phyloP scores from a whole-genome alignment of 805 yeast species.

The Suhomyces faveliae region DNA sequence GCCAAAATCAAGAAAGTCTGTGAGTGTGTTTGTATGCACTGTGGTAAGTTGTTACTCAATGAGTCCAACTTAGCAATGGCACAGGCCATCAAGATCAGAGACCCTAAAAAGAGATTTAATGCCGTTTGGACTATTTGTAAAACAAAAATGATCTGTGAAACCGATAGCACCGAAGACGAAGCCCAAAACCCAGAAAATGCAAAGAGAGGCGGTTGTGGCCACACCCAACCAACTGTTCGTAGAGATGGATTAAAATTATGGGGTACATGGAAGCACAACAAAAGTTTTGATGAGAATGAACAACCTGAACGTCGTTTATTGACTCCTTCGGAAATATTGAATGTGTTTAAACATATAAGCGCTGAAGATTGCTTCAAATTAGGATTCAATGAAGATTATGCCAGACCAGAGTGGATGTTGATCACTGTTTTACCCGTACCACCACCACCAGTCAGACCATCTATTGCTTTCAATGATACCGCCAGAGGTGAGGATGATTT shows the following conservation, averaged over 20 bases:
- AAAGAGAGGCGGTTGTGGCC: conserved; percentile 97
- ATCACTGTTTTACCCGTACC: conserved; percentile 98
- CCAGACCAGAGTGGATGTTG: conserved; percentile 98
- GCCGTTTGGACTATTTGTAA: conserved; percentile 95
- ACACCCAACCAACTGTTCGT: conserved; percentile 91
- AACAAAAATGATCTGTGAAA: conserved; percentile 93
- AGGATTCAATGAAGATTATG: conserved; percentile 93
- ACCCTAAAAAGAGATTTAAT: conserved; percentile 92
- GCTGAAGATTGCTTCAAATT: conserved; percentile 75
- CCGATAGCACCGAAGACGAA: conserved; percentile 70
- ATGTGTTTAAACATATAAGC: conserved; percentile 88
- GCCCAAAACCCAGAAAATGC: conserved; percentile 40
- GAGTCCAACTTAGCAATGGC: conserved; percentile 81
- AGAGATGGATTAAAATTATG: conserved; percentile 93
- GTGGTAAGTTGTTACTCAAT: conserved; percentile 91
- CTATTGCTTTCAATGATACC: conserved; percentile 95
- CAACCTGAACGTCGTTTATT: conserved; percentile 91
- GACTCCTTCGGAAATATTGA: conserved; percentile 84
- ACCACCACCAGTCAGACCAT: conserved; percentile 99
- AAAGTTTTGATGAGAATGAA: conserved; percentile 75
- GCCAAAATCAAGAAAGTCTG: conserved; percentile 91
- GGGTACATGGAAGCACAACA: conserved; percentile 97
- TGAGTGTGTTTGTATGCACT: conserved; percentile 97
- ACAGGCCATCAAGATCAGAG: conserved; percentile 83
- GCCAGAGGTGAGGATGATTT: conserved; percentile 99